Conservation (phyloP, 495 filamentous ascomycete genomes). For the Penicillium macrosclerotiorum region DNA sequence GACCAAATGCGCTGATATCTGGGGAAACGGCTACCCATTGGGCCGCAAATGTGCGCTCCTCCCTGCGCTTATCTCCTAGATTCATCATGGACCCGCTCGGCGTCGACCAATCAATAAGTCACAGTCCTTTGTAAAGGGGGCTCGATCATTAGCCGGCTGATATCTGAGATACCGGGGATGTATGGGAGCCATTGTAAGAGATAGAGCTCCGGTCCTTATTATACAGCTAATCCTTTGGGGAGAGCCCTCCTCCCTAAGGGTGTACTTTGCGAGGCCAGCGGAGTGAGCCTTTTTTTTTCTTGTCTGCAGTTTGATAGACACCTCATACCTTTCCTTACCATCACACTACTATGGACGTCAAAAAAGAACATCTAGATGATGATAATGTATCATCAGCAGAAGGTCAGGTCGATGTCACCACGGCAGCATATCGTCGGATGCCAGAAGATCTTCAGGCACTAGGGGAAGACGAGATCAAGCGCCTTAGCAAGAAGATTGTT, state of each 20-base stretch:
- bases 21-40: conserved; percentile 8
- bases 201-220: conserved; percentile 6
- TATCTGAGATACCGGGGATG: background rate
- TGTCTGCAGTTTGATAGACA: no score
- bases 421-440: conserved; percentile 20
- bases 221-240: conserved; percentile 10
- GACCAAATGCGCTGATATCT: background rate
- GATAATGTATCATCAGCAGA: conserved; percentile 32
- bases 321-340: background rate
- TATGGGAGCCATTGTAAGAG: background rate
- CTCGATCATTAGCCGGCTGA: conserved; percentile 12
- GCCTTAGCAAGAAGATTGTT: conserved; percentile 34
- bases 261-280: no score
- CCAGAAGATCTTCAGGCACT: conserved; percentile 31
- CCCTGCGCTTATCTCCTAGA: conserved; percentile 8
- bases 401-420: conserved; percentile 30
- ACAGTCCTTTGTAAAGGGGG: conserved; percentile 7
- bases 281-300: no score
- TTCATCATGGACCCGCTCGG: conserved; percentile 3
- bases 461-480: conserved; percentile 23
- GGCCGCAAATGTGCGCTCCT: conserved; percentile 11
- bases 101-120: conserved; percentile 18
- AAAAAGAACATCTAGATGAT: conserved; percentile 20
- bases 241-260: conserved; percentile 2
- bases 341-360: conserved; percentile 17